phyloP scores from a whole-genome alignment of 1,284 basidiomycete genomes.

The Mycena sp. region DNA sequence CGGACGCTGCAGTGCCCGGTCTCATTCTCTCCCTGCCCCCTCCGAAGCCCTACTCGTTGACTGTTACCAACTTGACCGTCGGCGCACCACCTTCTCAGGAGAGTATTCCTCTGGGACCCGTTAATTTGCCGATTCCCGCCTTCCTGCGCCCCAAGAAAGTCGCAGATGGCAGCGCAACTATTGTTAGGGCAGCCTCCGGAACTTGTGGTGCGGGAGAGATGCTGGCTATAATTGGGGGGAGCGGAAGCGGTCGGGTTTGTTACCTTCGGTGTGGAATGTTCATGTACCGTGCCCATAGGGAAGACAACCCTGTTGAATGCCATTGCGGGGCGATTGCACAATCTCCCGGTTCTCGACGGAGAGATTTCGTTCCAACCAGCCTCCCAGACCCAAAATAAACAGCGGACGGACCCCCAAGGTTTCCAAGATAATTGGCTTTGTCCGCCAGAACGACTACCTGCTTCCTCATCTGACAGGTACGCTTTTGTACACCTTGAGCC shows the following conservation, averaged over 20 bases:
- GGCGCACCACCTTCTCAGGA: slow-evolving; percentile 14
- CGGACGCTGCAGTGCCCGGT: not conserved
- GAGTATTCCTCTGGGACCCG: not conserved
- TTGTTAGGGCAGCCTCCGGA: slow-evolving; percentile 23
- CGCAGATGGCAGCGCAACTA: slow-evolving; percentile 9
- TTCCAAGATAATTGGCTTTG: slow-evolving; percentile 30
- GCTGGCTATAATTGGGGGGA: slow-evolving; percentile 31
- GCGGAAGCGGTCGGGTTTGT: slow-evolving; percentile 20
- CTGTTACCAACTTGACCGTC: slow-evolving; percentile 22
- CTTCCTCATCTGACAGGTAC: slow-evolving; percentile 29
- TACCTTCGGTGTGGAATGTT: not conserved
- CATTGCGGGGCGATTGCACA: slow-evolving; percentile 23
- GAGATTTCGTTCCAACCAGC: slow-evolving; percentile 21
- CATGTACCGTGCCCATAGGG: not conserved
- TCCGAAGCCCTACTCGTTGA: slow-evolving; percentile 23
- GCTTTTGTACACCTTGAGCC: not conserved
- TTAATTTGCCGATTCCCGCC: slow-evolving; percentile 15
- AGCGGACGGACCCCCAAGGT: slow-evolving; percentile 22
- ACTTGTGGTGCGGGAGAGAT: slow-evolving; percentile 26
- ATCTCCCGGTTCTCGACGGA: slow-evolving; percentile 24
- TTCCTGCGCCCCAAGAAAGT: slow-evolving; percentile 15
- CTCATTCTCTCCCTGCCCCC: slow-evolving; percentile 27
- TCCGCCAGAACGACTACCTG: slow-evolving; percentile 28
- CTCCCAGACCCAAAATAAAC: not conserved
- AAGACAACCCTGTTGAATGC: slow-evolving; percentile 32